A percentile compares a stretch with the other conserved stretches of the same genome.
phyloP scores from a whole-genome alignment of 768 basidiomycete genomes.

The Ramaria rubella region DNA sequence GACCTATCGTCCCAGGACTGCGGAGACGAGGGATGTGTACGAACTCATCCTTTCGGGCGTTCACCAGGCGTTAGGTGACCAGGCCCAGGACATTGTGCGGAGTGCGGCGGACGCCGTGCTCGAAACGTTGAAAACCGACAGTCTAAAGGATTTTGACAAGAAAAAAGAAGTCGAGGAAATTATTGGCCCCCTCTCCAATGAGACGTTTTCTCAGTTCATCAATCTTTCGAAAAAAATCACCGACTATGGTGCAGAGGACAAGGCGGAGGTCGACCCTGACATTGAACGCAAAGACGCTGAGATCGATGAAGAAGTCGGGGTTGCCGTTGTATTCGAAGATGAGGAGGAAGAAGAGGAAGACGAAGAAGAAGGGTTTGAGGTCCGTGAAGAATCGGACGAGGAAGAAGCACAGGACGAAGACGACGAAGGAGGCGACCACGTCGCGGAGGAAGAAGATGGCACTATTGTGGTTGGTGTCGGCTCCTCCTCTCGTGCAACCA shows the following conservation, averaged over 20 bases:
- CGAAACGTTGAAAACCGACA: slow-evolving; percentile 82
- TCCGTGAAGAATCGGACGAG: slow-evolving; percentile 74
- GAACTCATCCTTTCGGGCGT: slow-evolving; percentile 82
- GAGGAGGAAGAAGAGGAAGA: slow-evolving; percentile 84
- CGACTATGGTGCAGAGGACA: slow-evolving; percentile 89
- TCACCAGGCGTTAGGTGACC: slow-evolving; percentile 82
- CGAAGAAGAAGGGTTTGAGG: slow-evolving; percentile 84
- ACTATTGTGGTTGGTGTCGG: slow-evolving; percentile 77
- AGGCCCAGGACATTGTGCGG: slow-evolving; percentile 92
- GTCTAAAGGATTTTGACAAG: slow-evolving; percentile 93
- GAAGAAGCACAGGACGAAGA: slow-evolving; percentile 59
- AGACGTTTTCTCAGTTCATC: slow-evolving; percentile 77
- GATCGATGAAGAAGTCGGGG: slow-evolving; percentile 95
- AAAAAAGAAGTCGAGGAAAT: slow-evolving; percentile 85
- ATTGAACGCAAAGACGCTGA: slow-evolving; percentile 76
- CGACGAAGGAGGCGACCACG: slow-evolving; percentile 33
- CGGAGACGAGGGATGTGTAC: slow-evolving; percentile 92
- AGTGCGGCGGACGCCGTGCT: slow-evolving; percentile 92
- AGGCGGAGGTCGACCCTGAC: slow-evolving; percentile 69
- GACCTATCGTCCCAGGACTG: slow-evolving; percentile 86
- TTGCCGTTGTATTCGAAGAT: slow-evolving; percentile 96
- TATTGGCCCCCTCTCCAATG: slow-evolving; percentile 58
- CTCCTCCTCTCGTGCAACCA: slow-evolving; percentile 39
- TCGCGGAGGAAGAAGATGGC: slow-evolving; percentile 40
- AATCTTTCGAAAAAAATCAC: slow-evolving; percentile 90